These are phyloP conservation scores for Galeopsis tetrahit DNA, from an alignment of 257 asterid species.

Conservation along the genomic window DNA sequence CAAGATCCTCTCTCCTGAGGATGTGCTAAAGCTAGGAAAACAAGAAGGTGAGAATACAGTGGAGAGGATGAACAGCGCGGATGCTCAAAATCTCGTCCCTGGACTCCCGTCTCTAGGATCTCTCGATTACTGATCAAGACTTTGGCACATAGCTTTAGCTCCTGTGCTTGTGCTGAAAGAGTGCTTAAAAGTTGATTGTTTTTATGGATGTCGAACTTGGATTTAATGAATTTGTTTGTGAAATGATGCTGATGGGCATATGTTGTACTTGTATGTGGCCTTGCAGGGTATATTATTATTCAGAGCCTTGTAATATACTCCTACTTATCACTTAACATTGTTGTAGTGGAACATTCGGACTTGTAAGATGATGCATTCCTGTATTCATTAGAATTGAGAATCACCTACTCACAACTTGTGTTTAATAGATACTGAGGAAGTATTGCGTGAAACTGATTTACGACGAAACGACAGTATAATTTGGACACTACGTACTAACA, in stretches of 20 bases:
- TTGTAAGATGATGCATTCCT: background rate
- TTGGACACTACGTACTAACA: too few species aligned
- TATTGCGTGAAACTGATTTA: too few species aligned
- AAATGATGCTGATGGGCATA: conserved; percentile 7
- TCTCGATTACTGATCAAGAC: conserved; percentile 57
- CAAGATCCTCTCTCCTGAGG: conserved; percentile 94
- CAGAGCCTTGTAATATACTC: background rate
- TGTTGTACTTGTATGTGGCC: background rate
- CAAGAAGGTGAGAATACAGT: conserved; percentile 61
- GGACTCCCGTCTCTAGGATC: conserved; percentile 74
- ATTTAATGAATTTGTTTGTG: background rate
- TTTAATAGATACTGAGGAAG: too few species aligned
- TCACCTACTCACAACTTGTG: background rate
- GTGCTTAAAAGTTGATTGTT: background rate
- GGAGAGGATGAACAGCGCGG: conserved; percentile 54
- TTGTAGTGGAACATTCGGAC: conserved; percentile 2
- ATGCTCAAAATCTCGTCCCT: conserved; percentile 56
- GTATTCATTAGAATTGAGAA: background rate
- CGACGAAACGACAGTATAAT: too few species aligned
- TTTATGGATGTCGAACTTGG: conserved; percentile 5
- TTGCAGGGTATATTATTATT: background rate
- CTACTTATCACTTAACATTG: background rate
- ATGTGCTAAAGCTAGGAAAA: conserved; percentile 78
- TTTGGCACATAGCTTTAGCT: conserved; percentile 10
- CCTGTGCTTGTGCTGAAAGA: background rate